These are phyloP conservation scores for Lobosporangium transversale DNA, from an alignment of 192 early-diverging fungal genomes.

Conservation along the genomic window DNA sequence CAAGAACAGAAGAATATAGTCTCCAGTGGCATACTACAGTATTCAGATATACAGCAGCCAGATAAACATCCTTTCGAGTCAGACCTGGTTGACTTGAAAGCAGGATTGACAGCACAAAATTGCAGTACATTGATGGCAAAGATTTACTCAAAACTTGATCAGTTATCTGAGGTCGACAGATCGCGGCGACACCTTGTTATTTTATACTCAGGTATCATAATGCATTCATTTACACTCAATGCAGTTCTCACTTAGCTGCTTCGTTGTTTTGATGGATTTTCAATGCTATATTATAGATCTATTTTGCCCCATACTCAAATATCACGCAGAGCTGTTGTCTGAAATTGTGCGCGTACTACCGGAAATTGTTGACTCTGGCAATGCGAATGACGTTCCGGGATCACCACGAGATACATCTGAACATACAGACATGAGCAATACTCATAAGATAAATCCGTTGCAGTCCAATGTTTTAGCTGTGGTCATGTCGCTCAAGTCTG, in stretches of 20 bases:
- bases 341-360: constrained; percentile 32
- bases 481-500: constrained; percentile 28
- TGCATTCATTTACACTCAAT: too few species aligned
- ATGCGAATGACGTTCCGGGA: not conserved
- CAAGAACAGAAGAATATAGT: too few species aligned
- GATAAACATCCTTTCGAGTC: too few species aligned
- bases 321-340: constrained; percentile 33
- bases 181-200: constrained; percentile 7
- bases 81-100: too few species aligned
- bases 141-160: constrained; percentile 15
- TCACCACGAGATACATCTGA: not conserved
- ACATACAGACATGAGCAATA: not conserved
- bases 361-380: not conserved
- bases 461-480: constrained; percentile 11
- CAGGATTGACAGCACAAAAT: too few species aligned
- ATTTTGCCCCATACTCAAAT: constrained; percentile 32
- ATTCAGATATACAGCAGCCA: not conserved
- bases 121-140: not conserved
- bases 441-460: too few species aligned
- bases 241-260: too few species aligned
- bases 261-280: too few species aligned
- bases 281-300: constrained; percentile 31
- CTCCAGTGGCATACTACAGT: too few species aligned
- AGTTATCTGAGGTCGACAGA: constrained; percentile 13
- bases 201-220: constrained; percentile 23